Evolutionary conservation across 1,284 basidiomycete genomes (phyloP).

Genomic region (Porodaedalea pini): DNA sequence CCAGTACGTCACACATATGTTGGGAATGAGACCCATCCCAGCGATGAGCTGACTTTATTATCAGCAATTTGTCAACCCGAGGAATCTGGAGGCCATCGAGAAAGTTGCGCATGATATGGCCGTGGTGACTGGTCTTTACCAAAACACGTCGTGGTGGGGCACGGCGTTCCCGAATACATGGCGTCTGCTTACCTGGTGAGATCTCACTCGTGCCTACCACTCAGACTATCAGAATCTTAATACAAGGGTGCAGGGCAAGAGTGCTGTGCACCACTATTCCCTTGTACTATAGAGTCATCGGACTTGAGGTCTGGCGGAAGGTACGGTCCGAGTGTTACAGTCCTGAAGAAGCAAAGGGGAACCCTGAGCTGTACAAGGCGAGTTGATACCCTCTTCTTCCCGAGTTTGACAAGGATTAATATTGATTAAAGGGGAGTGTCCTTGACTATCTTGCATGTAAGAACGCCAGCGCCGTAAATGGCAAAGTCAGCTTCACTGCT

Average conservation of each 20-base stretch:
- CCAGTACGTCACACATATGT: neutral
- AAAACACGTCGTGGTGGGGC: constrained; percentile 5
- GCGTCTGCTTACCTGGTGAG: neutral
- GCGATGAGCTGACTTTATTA: neutral
- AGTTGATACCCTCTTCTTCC: neutral
- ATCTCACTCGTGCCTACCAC: neutral
- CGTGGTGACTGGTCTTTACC: constrained; percentile 1
- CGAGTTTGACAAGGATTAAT: neutral
- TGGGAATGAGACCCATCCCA: neutral
- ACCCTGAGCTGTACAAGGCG: neutral
- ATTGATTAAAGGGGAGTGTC: neutral
- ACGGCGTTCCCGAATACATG: neutral
- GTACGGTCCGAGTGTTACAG: neutral
- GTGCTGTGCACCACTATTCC: constrained; percentile 1
- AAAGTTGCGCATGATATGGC: constrained; percentile 1
- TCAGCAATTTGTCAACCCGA: constrained; percentile 5
- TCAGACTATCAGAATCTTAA: neutral
- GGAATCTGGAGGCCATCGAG: constrained; percentile 4
- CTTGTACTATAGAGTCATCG: neutral
- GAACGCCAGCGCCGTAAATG: neutral
- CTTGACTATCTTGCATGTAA: constrained; percentile 4
- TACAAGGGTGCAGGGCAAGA: neutral
- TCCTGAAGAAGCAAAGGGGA: neutral
- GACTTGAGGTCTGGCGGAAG: constrained; percentile 4
- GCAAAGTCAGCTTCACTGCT: neutral